Conservation (phyloP, 441 rosid genomes). For the Eruca vesicaria region DNA sequence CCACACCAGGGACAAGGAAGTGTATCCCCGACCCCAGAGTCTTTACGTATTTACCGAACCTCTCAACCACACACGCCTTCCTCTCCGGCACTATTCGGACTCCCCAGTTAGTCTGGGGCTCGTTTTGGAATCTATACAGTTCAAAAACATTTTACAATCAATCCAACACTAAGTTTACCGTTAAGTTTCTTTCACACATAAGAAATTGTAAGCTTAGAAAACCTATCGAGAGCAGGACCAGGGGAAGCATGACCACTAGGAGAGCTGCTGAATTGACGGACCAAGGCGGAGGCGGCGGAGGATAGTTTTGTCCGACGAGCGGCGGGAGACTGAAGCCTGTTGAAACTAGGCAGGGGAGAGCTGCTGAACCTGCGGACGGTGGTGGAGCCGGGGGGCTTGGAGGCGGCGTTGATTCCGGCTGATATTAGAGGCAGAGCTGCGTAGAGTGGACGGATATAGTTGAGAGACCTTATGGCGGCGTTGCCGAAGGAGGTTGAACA, state of each 20-base stretch:
- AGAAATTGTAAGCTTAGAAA: neutral
- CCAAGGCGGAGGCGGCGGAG: neutral
- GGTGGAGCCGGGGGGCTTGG: neutral
- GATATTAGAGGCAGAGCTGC: slow-evolving; percentile 1
- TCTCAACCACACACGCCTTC: neutral
- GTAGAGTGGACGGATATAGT: neutral
- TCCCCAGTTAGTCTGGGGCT: neutral
- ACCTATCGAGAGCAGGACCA: neutral
- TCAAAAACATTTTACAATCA: neutral
- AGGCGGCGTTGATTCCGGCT: neutral
- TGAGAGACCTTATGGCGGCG: neutral
- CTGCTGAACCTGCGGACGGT: slow-evolving; percentile 2
- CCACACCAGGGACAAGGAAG: neutral
- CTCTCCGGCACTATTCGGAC: neutral
- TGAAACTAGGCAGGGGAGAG: neutral
- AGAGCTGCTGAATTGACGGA: neutral
- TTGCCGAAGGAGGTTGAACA: neutral
- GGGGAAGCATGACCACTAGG: no score
- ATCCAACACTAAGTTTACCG: neutral
- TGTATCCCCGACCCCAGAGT: neutral
- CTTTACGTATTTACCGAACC: neutral
- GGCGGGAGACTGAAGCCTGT: neutral
- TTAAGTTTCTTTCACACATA: neutral
- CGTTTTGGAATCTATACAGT: neutral
- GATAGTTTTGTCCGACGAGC: neutral